Conservation (phyloP, 2,329 filamentous ascomycete species). For the Verticillium nonalfalfae region DNA sequence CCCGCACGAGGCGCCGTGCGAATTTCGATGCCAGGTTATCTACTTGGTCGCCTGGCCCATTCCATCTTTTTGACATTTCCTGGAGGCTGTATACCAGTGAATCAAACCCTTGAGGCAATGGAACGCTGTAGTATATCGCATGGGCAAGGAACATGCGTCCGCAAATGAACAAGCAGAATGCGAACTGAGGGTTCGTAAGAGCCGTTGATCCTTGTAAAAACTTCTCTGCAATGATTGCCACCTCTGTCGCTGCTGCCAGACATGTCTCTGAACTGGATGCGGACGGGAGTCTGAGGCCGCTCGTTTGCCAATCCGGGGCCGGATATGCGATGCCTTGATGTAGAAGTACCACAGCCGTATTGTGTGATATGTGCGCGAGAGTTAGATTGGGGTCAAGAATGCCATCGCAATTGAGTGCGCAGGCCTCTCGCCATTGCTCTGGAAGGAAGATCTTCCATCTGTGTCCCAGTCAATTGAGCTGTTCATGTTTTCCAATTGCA, state of each 20-base stretch:
- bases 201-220: conserved; percentile 24
- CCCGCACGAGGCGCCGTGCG: conserved; percentile 19
- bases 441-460: conserved; percentile 40
- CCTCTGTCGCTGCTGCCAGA: conserved; percentile 28
- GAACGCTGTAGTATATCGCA: conserved; percentile 18
- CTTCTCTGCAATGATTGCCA: conserved; percentile 26
- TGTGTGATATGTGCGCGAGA: conserved; percentile 34
- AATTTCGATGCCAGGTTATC: conserved; percentile 28
- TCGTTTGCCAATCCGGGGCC: conserved; percentile 19
- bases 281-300: conserved; percentile 25
- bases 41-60: conserved; percentile 15
- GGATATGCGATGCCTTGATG: conserved; percentile 34
- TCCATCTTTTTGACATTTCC: conserved; percentile 20
- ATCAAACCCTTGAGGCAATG: no score
- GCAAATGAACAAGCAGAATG: conserved; percentile 30
- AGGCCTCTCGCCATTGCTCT: conserved; percentile 30
- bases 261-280: conserved; percentile 32
- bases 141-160: conserved; percentile 25
- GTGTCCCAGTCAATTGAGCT: background rate
- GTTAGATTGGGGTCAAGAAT: conserved; percentile 38
- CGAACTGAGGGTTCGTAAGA: conserved; percentile 25
- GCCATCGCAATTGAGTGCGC: conserved; percentile 29
- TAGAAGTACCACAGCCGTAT: conserved; percentile 32
- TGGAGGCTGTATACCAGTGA: no score
- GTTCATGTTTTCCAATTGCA: background rate